phyloP scores from a whole-genome alignment of 179 eudicot genomes.

The Corrigiola litoralis region DNA sequence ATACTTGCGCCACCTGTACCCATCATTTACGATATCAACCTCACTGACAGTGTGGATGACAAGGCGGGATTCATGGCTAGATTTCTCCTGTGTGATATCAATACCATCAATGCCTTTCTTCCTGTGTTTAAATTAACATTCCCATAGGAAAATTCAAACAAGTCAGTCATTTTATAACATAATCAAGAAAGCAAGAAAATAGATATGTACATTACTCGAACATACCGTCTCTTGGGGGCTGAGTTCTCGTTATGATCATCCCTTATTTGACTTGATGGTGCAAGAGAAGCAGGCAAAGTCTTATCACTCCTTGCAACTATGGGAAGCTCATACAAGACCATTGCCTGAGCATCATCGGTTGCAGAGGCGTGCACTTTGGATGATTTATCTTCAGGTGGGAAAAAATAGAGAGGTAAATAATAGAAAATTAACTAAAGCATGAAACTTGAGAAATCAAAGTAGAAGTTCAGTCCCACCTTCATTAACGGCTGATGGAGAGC shows the following conservation, averaged over 20 bases:
- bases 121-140: slow-evolving; percentile 33
- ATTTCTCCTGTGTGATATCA: slow-evolving; percentile 39
- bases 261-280: slow-evolving; percentile 31
- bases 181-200: background rate
- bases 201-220: background rate
- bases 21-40: slow-evolving; percentile 84
- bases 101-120: slow-evolving; percentile 43
- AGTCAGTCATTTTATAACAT: background rate
- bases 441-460: slow-evolving; percentile 11
- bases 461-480: slow-evolving; percentile 41
- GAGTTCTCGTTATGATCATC: slow-evolving; percentile 29
- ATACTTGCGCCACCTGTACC: slow-evolving; percentile 96
- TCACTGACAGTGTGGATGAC: slow-evolving; percentile 72
- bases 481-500: slow-evolving; percentile 21
- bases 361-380: slow-evolving; percentile 23
- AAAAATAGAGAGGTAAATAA: slow-evolving; percentile 5
- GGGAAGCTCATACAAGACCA: slow-evolving; percentile 29
- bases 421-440: background rate
- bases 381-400: slow-evolving; percentile 39
- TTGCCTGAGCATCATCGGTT: slow-evolving; percentile 31
- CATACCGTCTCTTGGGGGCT: slow-evolving; percentile 57
- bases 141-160: slow-evolving; percentile 5
- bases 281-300: slow-evolving; percentile 21
- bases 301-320: slow-evolving; percentile 21
- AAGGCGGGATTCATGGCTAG: slow-evolving; percentile 47